Percentiles rank a stretch among this genome's conserved stretches.
Evolutionary conservation across 1,139 yeast genomes (phyloP).

Genomic region (Sugiyamaella grinbergsii): DNA sequence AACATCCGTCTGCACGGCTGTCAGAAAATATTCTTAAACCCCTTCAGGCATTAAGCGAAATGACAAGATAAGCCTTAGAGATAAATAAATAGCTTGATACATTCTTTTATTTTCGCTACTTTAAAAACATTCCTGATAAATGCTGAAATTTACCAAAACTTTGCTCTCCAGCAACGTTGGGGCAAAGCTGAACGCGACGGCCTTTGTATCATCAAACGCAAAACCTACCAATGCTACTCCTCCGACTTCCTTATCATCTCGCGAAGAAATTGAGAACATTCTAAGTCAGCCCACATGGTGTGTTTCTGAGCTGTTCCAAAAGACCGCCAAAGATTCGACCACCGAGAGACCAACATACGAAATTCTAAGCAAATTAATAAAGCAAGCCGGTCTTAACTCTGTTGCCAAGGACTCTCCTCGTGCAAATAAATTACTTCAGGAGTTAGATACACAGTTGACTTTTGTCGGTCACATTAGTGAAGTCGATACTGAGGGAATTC

Average conservation of each 20-base stretch:
- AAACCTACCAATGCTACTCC: neutral
- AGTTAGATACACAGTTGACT: constrained; percentile 41
- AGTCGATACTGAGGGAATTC: constrained; percentile 40
- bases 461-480: constrained; percentile 43
- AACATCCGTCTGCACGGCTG: no score
- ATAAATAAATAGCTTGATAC: neutral
- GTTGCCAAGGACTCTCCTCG: constrained; percentile 28
- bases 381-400: constrained; percentile 35
- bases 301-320: constrained; percentile 33
- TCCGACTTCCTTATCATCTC: constrained; percentile 13
- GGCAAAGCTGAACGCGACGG: neutral
- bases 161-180: neutral
- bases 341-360: constrained; percentile 30
- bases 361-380: constrained; percentile 34
- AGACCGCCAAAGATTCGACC: constrained; percentile 21
- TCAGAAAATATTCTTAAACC: neutral
- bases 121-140: neutral
- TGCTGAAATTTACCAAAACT: neutral
- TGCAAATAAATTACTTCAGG: constrained; percentile 32
- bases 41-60: no score
- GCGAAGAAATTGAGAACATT: constrained; percentile 28
- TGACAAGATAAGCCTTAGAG: no score
- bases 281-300: constrained; percentile 37
- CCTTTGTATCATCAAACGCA: neutral
- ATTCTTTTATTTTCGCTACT: neutral